Evolutionary conservation across 2,329 filamentous ascomycete genomes (phyloP).

Genomic region (Epichloe amarillans): DNA sequence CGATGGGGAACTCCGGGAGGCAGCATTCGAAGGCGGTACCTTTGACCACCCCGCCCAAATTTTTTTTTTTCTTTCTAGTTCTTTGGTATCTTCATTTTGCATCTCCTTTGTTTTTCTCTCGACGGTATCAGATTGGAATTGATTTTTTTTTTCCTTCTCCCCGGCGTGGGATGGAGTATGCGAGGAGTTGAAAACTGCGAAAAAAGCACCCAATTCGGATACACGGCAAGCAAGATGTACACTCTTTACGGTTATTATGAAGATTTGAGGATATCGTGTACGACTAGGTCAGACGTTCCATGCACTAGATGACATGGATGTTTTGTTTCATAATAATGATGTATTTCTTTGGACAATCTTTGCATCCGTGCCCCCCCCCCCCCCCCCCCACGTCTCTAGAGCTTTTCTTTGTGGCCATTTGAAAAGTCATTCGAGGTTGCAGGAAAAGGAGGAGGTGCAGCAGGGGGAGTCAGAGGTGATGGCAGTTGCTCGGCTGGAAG

Average conservation of each 20-base stretch:
- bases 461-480: background rate
- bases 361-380: background rate
- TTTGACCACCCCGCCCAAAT: background rate
- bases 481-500: background rate
- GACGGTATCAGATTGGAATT: background rate
- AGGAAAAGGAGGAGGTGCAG: background rate
- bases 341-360: background rate
- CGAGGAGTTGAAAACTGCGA: conserved; percentile 13
- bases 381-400: background rate
- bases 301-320: conserved; percentile 11
- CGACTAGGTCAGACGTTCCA: conserved; percentile 17
- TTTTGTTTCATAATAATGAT: conserved; percentile 5
- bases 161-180: conserved; percentile 1
- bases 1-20: background rate
- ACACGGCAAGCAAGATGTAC: background rate
- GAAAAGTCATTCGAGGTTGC: background rate
- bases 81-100: background rate
- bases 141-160: background rate
- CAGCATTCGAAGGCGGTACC: no score
- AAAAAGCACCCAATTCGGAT: background rate
- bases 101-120: background rate
- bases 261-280: conserved; percentile 10
- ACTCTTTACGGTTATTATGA: conserved; percentile 10
- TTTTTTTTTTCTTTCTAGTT: background rate
- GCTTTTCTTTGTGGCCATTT: background rate